Evolutionary conservation across 2,329 filamentous ascomycete species (phyloP), one percentile per base, ranked within the genome.

Genomic region (Apiospora kogelbergensis): DNA sequence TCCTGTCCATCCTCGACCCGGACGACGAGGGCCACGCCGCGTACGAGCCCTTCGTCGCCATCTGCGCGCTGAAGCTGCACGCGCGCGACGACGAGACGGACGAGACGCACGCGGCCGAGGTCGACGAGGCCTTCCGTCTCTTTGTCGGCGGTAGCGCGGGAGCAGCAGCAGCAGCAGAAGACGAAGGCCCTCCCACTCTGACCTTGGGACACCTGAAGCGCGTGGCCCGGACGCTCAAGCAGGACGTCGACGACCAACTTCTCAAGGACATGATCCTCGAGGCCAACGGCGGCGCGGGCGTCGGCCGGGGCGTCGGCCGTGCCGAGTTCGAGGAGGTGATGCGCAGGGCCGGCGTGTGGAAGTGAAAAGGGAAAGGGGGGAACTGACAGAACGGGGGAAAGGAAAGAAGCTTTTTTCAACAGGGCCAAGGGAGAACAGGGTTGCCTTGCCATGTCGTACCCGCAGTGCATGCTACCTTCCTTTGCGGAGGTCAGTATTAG

Each of bases 181-280:
- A 44, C 4, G 65, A 11, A 11, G 74, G 73, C 70, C 77, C n/a
- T n/a, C n/a, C 76, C 6, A 88, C 88, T n/a, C 97, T 99, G 73
- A 96, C 92, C 1, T 76, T 98, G 37, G 87, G 86, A 20, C 92
- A 97, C 81, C 81, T 99, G 77, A 88, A 89, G 77, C 86, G 91
- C 75, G 91, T 98, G 67, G 94, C 95, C 53, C 89, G 88, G 73
- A 88, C 93, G 74, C 82, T 99, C 75, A 93, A 94, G 80, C 94
- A 97, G 81, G 93, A 91, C 71, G 90, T 97, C 30, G 88, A 89
- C 70, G 96, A 98, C 75, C 91, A 93, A 65, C 81, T 97, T 77
- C 82, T 99, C 77, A 89, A 89, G 82, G 94, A 98, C 83, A 99
- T 99, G 96, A 91, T 99, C 69, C 83, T 94, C 65, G 95, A 98